Base-by-base conservation (phyloP, 2,329 filamentous ascomycete species). In the Macrophomina pseudophaseolina region DNA sequence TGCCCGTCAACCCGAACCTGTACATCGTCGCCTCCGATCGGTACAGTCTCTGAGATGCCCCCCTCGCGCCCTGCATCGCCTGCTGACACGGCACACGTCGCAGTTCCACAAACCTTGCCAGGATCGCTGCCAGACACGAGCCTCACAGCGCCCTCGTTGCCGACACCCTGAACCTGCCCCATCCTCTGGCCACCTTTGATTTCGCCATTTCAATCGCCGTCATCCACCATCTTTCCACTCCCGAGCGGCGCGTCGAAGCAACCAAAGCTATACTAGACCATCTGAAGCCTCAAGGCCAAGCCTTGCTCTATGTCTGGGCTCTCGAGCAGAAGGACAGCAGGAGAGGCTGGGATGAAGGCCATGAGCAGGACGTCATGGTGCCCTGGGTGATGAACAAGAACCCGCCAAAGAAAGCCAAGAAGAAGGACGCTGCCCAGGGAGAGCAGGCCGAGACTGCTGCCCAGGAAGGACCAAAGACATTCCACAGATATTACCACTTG, bases 161-260 rank as follows among this genome's bases (percentile, higher is more conserved):
- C 42, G 94, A 98, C 77, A 90, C 89, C 59, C 85, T 98, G 8
- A 84, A 85, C n/a, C 85, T 97, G 23, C 95, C 95, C 4, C 94
- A 97, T 77, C 91, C 87, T 11, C 67, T 72, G 7, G 68, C 76
- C 70, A 69, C 82, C 73, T 91, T 91, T 75, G 94, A 98, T 79
- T 98, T 98, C 77, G 93, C 88, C 66, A 95, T 98, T 71, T 95
- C 91, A 73, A 94, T 99, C 73, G 95, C 95, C 56, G 95, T 98
- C 11, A 84, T 98, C 38, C 95, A 98, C 80, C 95, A 99, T 81
- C 83, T 98, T 63, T 96, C 93, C 14, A 97, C 94, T 5, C 83
- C 84, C 11, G 85, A 84, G 59, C 85, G 95, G 66, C 86, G 95
- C 59, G 81, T 90, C 42, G 88, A 90, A 69, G 93, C 91, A 33